Evolutionary conservation across 2,329 filamentous ascomycete species (phyloP), one percentile per base, ranked within the genome.

Genomic region (Colletotrichum sp.): DNA sequence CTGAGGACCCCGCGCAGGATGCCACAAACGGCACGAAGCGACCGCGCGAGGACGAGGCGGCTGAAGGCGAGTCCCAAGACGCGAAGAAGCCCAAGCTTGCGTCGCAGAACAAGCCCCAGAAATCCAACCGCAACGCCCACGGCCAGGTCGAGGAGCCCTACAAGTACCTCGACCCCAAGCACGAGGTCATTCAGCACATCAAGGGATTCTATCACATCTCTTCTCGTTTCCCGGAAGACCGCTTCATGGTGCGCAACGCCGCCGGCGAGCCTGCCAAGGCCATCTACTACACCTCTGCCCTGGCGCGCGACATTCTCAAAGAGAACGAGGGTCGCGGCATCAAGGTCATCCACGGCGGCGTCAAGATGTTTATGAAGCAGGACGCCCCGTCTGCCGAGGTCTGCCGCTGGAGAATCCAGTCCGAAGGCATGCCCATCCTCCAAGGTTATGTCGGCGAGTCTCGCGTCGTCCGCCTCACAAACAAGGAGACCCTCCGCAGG

Each of bases 321-420:
- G 91, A 94, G 82, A 99, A 99, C 83, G 96, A 98, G 85, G 95
- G 95, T 59, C 93, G 94, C 32, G 96, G 96, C 62, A 93, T 99
- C 85, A 98, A 97, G 84, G 98, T 99, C 83, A 95, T 99, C 66
- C 97, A 99, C 85, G 96, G 94, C 67, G 97, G 97, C 78, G 96
- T 99, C 39, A 98, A 98, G 87, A 99, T 99, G 95, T 99, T 98
- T 84, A 97, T 99, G 89, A 98, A 98, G 88, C 96, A 99, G 85
- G 96, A 98, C 82, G 94, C 95, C 0, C 96, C 98, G 76, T 94
- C 93, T 7, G 93, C 94, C 44, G 94, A 96, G 71, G 94, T 97
- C 39, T 98, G 96, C 87, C 92, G 94, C 75, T 99, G 97, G 97
- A 93, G 97, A 63, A 97, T 99, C 80, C 97, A 99, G 88, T 95